Percentiles rank a stretch among this genome's conserved stretches.
Evolutionary conservation across 169 alveolate genomes (phyloP).

Genomic region (Neospora caninum): DNA sequence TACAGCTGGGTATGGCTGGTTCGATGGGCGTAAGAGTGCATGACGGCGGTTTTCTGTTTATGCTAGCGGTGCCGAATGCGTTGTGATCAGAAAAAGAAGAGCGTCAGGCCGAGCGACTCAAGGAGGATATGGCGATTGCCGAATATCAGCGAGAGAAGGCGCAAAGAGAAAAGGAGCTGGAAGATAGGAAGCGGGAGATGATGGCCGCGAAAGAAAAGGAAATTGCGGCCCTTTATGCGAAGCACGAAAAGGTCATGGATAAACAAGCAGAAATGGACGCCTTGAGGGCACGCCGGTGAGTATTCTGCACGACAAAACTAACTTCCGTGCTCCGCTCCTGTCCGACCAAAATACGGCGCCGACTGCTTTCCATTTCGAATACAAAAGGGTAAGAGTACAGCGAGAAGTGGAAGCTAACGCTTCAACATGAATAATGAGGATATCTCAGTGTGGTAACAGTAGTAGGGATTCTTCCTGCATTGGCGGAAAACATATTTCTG

Average conservation of each 20-base stretch:
- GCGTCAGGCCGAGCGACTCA: constrained; percentile 74
- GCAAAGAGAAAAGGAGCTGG: constrained; percentile 69
- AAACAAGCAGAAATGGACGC: constrained; percentile 85
- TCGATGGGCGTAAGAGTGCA: no score
- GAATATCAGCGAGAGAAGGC: constrained; percentile 77
- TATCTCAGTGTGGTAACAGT: no score
- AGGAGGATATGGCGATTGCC: constrained; percentile 80
- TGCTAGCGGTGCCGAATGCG: no score
- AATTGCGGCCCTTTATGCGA: constrained; percentile 80
- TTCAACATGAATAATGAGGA: no score
- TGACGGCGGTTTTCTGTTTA: no score
- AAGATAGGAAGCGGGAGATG: constrained; percentile 66
- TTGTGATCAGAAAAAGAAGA: constrained; percentile 72
- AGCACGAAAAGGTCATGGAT: constrained; percentile 81
- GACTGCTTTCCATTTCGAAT: background rate
- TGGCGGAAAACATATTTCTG: no score
- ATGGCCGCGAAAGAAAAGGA: constrained; percentile 83
- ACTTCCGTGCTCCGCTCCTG: background rate
- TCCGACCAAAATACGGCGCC: background rate
- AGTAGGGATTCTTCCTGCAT: no score
- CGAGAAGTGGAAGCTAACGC: background rate
- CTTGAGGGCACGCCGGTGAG: constrained; percentile 79
- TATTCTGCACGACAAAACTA: background rate
- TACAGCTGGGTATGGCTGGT: no score
- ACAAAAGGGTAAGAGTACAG: background rate